These are phyloP conservation scores for Lachnellula arida DNA, from an alignment of 2,329 filamentous ascomycete genomes.

Conservation along the genomic window DNA sequence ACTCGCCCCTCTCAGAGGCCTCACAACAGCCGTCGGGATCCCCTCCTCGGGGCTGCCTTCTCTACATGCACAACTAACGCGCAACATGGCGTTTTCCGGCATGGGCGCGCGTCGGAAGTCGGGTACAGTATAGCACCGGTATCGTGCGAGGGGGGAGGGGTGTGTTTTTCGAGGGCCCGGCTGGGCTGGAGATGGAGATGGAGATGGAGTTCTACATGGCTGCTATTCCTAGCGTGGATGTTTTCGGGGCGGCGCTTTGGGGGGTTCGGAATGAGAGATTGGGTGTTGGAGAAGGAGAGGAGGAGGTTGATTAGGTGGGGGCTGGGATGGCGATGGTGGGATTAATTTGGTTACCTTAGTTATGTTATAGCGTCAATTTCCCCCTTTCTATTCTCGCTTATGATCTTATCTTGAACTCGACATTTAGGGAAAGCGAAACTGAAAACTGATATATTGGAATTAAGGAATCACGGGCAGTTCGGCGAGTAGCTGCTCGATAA, in stretches of 20 bases:
- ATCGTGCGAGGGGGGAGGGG: background rate
- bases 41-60: background rate
- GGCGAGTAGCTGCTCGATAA: conserved; percentile 1
- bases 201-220: background rate
- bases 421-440: background rate
- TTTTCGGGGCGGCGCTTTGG: background rate
- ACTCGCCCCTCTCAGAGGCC: no score
- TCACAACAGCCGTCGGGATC: background rate
- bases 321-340: background rate
- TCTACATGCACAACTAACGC: background rate
- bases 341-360: background rate
- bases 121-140: background rate
- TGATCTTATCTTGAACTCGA: background rate
- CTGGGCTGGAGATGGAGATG: no score
- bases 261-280: background rate
- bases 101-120: background rate
- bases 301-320: background rate
- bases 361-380: background rate
- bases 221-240: background rate
- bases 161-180: background rate
- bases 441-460: background rate
- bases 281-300: background rate
- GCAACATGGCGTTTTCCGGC: background rate
- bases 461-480: conserved; percentile 1
- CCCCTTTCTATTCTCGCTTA: background rate